Evolutionary conservation across 306 rosid species (phyloP), one percentile per base, ranked within the genome.

Genomic region (Erythrophleum fordii): DNA sequence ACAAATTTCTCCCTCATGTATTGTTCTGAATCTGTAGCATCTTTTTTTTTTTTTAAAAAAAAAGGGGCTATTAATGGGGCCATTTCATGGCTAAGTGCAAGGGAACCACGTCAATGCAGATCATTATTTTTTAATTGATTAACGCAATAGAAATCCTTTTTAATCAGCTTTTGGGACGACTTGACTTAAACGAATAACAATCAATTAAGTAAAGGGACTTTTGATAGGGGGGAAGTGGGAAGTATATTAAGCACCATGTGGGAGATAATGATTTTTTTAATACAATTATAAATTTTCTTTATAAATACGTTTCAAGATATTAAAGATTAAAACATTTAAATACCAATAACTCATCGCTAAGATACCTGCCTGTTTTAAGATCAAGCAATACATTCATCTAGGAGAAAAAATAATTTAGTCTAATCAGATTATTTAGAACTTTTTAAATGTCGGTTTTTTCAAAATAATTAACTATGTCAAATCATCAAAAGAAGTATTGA

Each of bases 11-110:
- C 31, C 11, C 77, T 44, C 4, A 52, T 78, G 28, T 14, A 23
- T 11, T 25, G 9, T 12, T 13, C 37, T 12, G 37, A 59, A 59
- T 59, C 37, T 26, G 66, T 17, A 25, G 22, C 6, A 8, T 44
- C 59, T 51, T 12, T 41, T 67, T 39, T 49, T 18, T 34, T n/a
- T n/a, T n/a, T n/a, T n/a, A n/a, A n/a, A n/a, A n/a, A n/a, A n/a
- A 5, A 55, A 55, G 5, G 6, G 5, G 26, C 5, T 0, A 64
- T 48, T 69, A 6, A 51, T 51, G 46, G 67, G 80, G 34, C 73
- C 52, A 55, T 49, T 66, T 37, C 60, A 58, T 45, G 42, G 74
- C 28, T 34, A 45, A 44, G 55, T 56, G 72, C 26, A 14, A 68
- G 58, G 8, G 31, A 46, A 58, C 28, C 51, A 71, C 34, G 53